Evolutionary conservation across 345 rosid genomes (phyloP).

Genomic region (Orychophragmus violaceus): DNA sequence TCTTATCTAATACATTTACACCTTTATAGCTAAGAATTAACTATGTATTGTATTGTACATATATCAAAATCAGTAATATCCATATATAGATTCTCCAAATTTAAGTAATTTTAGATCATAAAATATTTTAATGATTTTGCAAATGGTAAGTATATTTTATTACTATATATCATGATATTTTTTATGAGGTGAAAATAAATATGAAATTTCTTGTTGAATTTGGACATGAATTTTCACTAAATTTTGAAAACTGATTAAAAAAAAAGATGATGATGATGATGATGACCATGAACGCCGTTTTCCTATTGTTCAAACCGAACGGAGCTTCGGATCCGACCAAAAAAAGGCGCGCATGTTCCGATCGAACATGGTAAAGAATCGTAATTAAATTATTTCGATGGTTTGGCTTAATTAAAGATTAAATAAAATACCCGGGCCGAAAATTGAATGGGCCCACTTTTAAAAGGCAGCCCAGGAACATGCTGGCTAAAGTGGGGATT

Average conservation of each 20-base stretch:
- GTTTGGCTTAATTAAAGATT: neutral
- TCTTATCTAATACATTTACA: too few species aligned
- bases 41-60: too few species aligned
- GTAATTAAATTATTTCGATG: neutral
- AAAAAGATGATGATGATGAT: neutral
- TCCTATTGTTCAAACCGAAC: slow-evolving; percentile 21
- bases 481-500: slow-evolving; percentile 31
- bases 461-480: slow-evolving; percentile 24
- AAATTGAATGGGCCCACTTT: slow-evolving; percentile 15
- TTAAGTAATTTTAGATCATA: too few species aligned
- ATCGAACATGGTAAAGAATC: slow-evolving; percentile 1
- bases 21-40: too few species aligned
- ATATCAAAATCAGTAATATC: too few species aligned
- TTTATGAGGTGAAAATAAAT: neutral
- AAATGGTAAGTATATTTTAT: neutral
- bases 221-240: neutral
- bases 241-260: neutral
- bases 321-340: slow-evolving; percentile 46
- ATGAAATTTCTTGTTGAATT: neutral
- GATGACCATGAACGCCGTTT: neutral
- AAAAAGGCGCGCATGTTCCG: slow-evolving; percentile 14
- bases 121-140: neutral
- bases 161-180: neutral
- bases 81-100: too few species aligned
- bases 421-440: slow-evolving; percentile 2